Evolutionary conservation across 495 filamentous ascomycete species (phyloP).

Genomic region (Penicillium waksmanii): DNA sequence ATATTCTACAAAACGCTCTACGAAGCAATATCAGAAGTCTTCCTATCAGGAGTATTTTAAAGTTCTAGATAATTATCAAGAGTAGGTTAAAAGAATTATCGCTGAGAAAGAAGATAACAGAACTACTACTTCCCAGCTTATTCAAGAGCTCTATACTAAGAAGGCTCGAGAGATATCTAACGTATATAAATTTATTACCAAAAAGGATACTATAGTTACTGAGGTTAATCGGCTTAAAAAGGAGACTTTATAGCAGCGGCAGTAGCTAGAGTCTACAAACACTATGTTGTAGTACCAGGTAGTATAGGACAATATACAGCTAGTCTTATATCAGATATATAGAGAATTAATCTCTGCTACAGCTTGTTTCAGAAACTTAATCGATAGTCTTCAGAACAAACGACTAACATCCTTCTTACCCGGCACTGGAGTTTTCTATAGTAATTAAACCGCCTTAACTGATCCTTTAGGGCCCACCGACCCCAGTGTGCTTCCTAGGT

Average conservation of each 20-base stretch:
- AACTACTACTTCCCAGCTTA: background rate
- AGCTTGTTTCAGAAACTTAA: conserved; percentile 13
- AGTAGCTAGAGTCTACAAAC: conserved; percentile 19
- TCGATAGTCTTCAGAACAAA: conserved; percentile 16
- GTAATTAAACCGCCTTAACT: conserved; percentile 6
- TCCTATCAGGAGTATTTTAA: too few relatives aligned
- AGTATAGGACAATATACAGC: conserved; percentile 21
- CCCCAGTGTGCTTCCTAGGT: conserved; percentile 3
- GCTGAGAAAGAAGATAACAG: background rate
- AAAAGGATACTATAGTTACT: conserved; percentile 3
- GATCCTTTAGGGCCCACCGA: conserved; percentile 6
- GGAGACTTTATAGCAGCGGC: conserved; percentile 13
- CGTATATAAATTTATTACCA: background rate
- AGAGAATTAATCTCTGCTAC: conserved; percentile 15
- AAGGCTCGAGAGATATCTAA: background rate
- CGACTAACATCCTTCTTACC: conserved; percentile 20
- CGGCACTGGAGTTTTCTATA: conserved; percentile 18
- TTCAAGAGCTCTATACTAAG: background rate
- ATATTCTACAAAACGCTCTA: too few relatives aligned
- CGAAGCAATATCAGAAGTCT: too few relatives aligned
- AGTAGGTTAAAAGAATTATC: background rate
- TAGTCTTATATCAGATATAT: conserved; percentile 15
- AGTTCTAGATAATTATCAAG: too few relatives aligned
- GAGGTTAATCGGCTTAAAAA: conserved; percentile 11
- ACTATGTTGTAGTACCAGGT: conserved; percentile 14